Base-by-base conservation (phyloP, 805 yeast species). In the Ogataea nakhonphanomensis region DNA sequence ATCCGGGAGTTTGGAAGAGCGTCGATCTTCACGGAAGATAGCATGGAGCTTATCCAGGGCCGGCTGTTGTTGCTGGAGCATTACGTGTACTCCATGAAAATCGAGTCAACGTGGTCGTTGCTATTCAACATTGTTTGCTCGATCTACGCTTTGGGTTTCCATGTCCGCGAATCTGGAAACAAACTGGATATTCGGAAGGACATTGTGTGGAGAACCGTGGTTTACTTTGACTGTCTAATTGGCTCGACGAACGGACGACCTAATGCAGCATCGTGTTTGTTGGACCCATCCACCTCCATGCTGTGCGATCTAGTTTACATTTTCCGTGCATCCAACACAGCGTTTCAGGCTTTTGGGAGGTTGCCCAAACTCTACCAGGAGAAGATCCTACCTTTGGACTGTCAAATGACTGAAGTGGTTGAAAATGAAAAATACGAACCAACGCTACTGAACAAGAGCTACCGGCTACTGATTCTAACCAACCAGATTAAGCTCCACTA, bases 401-500 rank as follows among this genome's bases (percentile, higher is more conserved):
- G 25, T 21, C 30, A 26, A 13, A 25, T 31, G 11, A 6, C 35
- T 23, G 12, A 13, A 10, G 26, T 32, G 21, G 15, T 37, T 8
- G 23, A n/a, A 10, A 23, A 13, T 7, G 25, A n/a, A 4, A 5
- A 21, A 27, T n/a, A 22, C 20, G 31, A 25, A n/a, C 23, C 26
- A 9, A 6, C 21, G 24, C 24, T 39, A 4, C n/a, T 24, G 7
- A 8, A 9, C 23, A n/a, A 12, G 12, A 25, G 20, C 22, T 30
- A 36, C 24, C 31, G 38, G 12, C 23, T 40, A 21, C 30, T 44
- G 10, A 17, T 37, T 11, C 17, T 33, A 6, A 20, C 41, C 8
- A 14, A 29, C 29, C 50, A 44, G 30, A 30, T 46, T 35, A 46
- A 41, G 23, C 25, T 46, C 7, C 50, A 46, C 30, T 46, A 46